A percentile compares a stretch with the other conserved stretches of the same genome.
These are phyloP conservation scores for Ustanciosporium gigantosporum DNA, from an alignment of 1,284 basidiomycete genomes.

Conservation along the genomic window DNA sequence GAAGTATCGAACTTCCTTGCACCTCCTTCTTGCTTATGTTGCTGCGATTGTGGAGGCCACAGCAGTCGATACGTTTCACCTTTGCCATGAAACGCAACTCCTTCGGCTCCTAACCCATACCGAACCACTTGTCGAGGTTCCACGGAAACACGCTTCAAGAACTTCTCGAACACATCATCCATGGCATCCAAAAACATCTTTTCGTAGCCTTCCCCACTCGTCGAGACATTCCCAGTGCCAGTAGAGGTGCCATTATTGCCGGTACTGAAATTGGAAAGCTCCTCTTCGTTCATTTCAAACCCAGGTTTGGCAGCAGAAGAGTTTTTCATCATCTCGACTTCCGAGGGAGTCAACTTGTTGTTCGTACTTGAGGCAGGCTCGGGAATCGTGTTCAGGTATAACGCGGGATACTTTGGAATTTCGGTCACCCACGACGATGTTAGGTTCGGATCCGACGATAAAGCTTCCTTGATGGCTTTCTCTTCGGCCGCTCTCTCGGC, in stretches of 20 bases:
- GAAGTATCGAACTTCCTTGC: slow-evolving; percentile 2
- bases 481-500: slow-evolving; percentile 53
- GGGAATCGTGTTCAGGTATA: slow-evolving; percentile 56
- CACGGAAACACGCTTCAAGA: slow-evolving; percentile 45
- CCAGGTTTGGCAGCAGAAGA: slow-evolving; percentile 19
- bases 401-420: slow-evolving; percentile 34
- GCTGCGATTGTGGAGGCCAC: slow-evolving; percentile 43
- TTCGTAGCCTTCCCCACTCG: slow-evolving; percentile 58
- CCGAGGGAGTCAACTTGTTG: slow-evolving; percentile 30
- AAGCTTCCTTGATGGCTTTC: slow-evolving; percentile 48
- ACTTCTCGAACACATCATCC: slow-evolving; percentile 56
- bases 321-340: slow-evolving; percentile 26
- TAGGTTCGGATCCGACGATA: slow-evolving; percentile 4
- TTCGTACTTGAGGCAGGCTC: slow-evolving; percentile 45
- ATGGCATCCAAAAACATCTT: slow-evolving; percentile 50
- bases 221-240: too few relatives aligned
- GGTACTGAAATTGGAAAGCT: slow-evolving; percentile 36
- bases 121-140: slow-evolving; percentile 55
- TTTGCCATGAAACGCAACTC: slow-evolving; percentile 47
- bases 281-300: slow-evolving; percentile 15
- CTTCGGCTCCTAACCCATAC: slow-evolving; percentile 55
- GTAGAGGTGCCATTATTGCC: too few relatives aligned
- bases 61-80: slow-evolving; percentile 44
- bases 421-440: slow-evolving; percentile 41
- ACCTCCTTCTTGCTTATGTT: slow-evolving; percentile 1